Evolutionary conservation across 768 basidiomycete genomes (phyloP).

Genomic region (Nevesoporus exiguus): DNA sequence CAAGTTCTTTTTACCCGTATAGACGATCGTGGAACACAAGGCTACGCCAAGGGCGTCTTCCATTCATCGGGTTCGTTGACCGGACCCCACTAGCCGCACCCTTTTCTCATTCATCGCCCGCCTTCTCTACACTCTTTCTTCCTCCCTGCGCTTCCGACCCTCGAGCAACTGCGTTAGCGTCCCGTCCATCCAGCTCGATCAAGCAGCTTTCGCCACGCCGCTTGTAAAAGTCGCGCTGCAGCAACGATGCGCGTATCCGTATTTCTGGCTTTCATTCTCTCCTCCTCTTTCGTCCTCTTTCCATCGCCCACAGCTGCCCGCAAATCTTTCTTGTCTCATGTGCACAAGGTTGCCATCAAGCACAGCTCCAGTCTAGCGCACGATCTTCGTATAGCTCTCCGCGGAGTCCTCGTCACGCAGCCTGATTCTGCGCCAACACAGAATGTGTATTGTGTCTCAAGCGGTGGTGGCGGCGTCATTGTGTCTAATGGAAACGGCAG

Average conservation of each 20-base stretch:
- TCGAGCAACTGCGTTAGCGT: background rate
- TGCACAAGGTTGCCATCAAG: conserved; percentile 53
- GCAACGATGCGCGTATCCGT: conserved; percentile 26
- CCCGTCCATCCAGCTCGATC: background rate
- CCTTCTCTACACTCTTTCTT: background rate
- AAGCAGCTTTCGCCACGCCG: background rate
- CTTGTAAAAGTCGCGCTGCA: conserved; percentile 2
- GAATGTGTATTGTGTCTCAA: conserved; percentile 36
- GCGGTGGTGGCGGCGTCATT: conserved; percentile 19
- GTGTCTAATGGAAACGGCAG: conserved; percentile 17
- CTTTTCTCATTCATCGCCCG: conserved; percentile 6
- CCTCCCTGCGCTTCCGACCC: background rate
- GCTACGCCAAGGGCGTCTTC: conserved; percentile 17
- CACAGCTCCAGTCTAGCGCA: conserved; percentile 61
- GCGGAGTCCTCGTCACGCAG: conserved; percentile 47
- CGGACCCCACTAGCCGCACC: conserved; percentile 13
- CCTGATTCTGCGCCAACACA: conserved; percentile 28
- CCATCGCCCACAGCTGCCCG: conserved; percentile 22
- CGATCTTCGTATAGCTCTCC: conserved; percentile 67
- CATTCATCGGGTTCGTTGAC: conserved; percentile 23
- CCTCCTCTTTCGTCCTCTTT: conserved; percentile 27
- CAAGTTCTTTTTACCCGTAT: conserved; percentile 2
- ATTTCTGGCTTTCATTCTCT: conserved; percentile 32
- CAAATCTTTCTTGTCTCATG: conserved; percentile 37
- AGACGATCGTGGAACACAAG: conserved; percentile 12